Conservation (phyloP, 495 filamentous ascomycete species). For the Talaromyces proteolyticus region DNA sequence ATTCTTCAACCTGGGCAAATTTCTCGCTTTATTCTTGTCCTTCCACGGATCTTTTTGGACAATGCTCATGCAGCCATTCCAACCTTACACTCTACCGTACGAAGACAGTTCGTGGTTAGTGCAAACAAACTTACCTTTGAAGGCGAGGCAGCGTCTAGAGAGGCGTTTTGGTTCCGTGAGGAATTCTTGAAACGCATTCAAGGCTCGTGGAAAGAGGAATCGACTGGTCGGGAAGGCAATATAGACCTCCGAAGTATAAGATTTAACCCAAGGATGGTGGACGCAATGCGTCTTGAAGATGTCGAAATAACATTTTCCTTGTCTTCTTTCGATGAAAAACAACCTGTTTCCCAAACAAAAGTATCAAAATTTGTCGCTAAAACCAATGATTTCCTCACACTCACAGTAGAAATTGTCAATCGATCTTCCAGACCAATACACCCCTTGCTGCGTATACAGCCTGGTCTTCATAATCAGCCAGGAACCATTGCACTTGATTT, state of each 20-base stretch:
- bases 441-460: constrained; percentile 71
- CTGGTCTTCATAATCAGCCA: constrained; percentile 66
- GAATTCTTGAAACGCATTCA: constrained; percentile 66
- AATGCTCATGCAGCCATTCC: constrained; percentile 76
- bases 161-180: constrained; percentile 91
- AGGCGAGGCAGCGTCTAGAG: constrained; percentile 67
- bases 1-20: constrained; percentile 74
- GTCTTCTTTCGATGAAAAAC: constrained; percentile 4
- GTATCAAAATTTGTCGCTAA: constrained; percentile 49
- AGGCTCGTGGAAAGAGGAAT: constrained; percentile 64
- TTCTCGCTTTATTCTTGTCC: constrained; percentile 67
- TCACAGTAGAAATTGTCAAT: constrained; percentile 65
- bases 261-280: constrained; percentile 72
- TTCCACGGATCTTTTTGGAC: constrained; percentile 69
- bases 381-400: constrained; percentile 65
- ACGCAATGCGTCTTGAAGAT: constrained; percentile 77
- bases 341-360: constrained; percentile 30
- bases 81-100: constrained; percentile 62
- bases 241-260: constrained; percentile 72
- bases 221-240: constrained; percentile 53
- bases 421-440: constrained; percentile 61
- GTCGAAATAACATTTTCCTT: constrained; percentile 61
- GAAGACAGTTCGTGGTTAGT: constrained; percentile 86
- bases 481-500: constrained; percentile 74
- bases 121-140: constrained; percentile 72